Evolutionary conservation across 352 stramenopile genomes (phyloP).

Genomic region (Phytophthora pini): DNA sequence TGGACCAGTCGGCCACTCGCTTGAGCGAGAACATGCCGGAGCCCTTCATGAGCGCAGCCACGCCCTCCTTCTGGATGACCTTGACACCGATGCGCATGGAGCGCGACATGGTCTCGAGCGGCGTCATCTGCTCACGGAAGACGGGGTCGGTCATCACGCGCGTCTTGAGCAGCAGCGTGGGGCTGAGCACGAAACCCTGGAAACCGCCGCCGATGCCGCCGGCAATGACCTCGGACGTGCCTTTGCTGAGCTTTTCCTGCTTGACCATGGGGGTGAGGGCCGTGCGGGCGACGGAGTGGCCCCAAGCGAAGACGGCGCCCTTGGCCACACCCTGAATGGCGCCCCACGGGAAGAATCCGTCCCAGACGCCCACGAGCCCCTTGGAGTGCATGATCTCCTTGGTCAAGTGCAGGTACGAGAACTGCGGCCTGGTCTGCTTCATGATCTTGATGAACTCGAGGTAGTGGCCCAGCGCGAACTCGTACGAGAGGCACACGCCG

Average conservation of each 20-base stretch:
- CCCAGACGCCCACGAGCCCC: slow-evolving; percentile 91
- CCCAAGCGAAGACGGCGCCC: slow-evolving; percentile 91
- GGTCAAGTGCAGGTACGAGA: slow-evolving; percentile 84
- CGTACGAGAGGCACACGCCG: slow-evolving; percentile 88
- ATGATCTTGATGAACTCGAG: slow-evolving; percentile 96
- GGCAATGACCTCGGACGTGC: slow-evolving; percentile 80
- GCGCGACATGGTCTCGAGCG: slow-evolving; percentile 81
- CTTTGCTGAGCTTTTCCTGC: slow-evolving; percentile 55
- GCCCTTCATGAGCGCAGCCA: slow-evolving; percentile 92
- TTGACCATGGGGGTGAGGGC: slow-evolving; percentile 68
- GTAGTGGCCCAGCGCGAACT: slow-evolving; percentile 90
- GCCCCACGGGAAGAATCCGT: slow-evolving; percentile 95
- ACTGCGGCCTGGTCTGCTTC: slow-evolving; percentile 87
- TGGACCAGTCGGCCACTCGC: slow-evolving; percentile 93
- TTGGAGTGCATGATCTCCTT: slow-evolving; percentile 89
- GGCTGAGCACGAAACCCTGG: slow-evolving; percentile 93
- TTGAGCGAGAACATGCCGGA: slow-evolving; percentile 92
- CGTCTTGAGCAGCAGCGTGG: slow-evolving; percentile 94
- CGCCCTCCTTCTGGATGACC: slow-evolving; percentile 91
- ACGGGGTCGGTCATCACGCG: slow-evolving; percentile 95
- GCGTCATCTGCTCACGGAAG: slow-evolving; percentile 92
- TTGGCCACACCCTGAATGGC: slow-evolving; percentile 91
- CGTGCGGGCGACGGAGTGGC: slow-evolving; percentile 76
- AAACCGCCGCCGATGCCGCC: slow-evolving; percentile 91
- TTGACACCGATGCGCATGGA: slow-evolving; percentile 88